Percentiles rank a stretch among this genome's conserved stretches.
phyloP scores from a whole-genome alignment of 164 flowering plant species.

The Stephania japonica region DNA sequence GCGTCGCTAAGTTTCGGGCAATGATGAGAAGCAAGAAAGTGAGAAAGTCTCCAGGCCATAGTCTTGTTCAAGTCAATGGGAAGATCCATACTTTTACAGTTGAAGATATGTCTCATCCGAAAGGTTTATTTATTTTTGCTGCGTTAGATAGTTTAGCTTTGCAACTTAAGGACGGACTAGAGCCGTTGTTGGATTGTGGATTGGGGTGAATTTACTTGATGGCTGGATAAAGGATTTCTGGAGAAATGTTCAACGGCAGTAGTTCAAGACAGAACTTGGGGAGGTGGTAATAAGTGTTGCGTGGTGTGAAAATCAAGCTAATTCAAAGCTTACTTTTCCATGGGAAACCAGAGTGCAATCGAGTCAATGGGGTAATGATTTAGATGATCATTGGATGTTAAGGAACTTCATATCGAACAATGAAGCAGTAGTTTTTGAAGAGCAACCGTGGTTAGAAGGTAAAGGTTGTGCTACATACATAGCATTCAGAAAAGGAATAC shows the following conservation, averaged over 20 bases:
- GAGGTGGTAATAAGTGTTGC: too few relatives aligned
- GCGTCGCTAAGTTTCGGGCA: slow-evolving; percentile 35
- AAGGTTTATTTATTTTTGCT: slow-evolving; percentile 27
- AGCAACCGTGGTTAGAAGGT: too few relatives aligned
- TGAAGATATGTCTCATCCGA: slow-evolving; percentile 43
- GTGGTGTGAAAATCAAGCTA: too few relatives aligned
- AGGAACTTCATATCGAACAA: not conserved
- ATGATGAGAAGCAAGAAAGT: slow-evolving; percentile 49
- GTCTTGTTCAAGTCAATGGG: slow-evolving; percentile 40
- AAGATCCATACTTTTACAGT: slow-evolving; percentile 39
- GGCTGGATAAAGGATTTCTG: not conserved
- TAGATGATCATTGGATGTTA: not conserved
- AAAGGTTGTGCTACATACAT: too few relatives aligned
- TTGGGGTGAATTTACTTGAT: slow-evolving; percentile 3
- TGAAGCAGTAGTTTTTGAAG: not conserved
- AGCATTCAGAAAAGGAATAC: too few relatives aligned
- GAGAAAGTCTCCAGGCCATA: slow-evolving; percentile 45
- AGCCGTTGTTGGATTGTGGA: not conserved
- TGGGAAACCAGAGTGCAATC: not conserved
- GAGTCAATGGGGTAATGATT: not conserved
- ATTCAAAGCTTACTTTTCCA: not conserved
- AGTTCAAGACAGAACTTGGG: too few relatives aligned
- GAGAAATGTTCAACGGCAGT: not conserved
- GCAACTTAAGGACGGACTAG: slow-evolving; percentile 25
- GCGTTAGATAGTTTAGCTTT: slow-evolving; percentile 33